Conservation (phyloP, 805 yeast genomes). For the Candida morakotiae region DNA sequence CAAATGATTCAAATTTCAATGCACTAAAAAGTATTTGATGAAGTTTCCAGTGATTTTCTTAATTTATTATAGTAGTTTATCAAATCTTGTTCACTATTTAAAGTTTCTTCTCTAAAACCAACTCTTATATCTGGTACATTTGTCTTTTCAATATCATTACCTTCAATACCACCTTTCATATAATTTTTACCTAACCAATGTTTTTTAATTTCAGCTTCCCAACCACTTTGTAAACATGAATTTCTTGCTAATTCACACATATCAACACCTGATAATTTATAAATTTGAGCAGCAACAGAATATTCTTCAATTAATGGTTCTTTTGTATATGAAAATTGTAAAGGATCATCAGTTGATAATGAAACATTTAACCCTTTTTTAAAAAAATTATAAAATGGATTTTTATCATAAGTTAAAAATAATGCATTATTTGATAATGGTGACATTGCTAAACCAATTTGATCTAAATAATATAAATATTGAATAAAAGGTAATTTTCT, state of each 20-base stretch:
- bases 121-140: constrained; percentile 91
- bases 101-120: constrained; percentile 79
- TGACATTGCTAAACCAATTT: constrained; percentile 97
- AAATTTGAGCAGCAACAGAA: constrained; percentile 97
- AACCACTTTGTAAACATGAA: constrained; percentile 91
- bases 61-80: constrained; percentile 46
- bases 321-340: constrained; percentile 93
- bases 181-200: constrained; percentile 88
- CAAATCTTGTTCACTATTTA: constrained; percentile 64
- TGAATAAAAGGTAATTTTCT: constrained; percentile 95
- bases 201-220: constrained; percentile 77
- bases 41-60: constrained; percentile 6
- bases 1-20: too few species aligned
- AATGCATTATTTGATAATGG: constrained; percentile 96
- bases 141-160: constrained; percentile 88
- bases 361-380: constrained; percentile 93
- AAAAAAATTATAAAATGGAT: constrained; percentile 89
- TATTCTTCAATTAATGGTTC: constrained; percentile 97
- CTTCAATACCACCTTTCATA: constrained; percentile 57
- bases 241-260: constrained; percentile 96
- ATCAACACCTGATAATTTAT: constrained; percentile 89
- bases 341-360: constrained; percentile 93
- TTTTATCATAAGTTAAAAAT: constrained; percentile 92
- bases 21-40: constrained; percentile 2
- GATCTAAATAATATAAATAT: constrained; percentile 88